Evolutionary conservation across 2,329 filamentous ascomycete genomes (phyloP), one percentile per base, ranked within the genome.

Genomic region (Exophiala aquamarina): DNA sequence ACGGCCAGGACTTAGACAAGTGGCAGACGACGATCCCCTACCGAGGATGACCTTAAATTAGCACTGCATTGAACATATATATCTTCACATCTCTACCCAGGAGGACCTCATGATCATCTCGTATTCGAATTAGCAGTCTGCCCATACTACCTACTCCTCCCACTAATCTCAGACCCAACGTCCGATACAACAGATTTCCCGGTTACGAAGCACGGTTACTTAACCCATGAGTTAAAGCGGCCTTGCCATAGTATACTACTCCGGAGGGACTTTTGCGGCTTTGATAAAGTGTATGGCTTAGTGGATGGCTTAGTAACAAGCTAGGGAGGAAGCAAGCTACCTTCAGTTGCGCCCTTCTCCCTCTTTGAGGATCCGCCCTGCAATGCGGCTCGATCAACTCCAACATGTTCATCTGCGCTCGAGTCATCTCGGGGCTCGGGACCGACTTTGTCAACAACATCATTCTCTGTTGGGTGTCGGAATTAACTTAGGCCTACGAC

Each of bases 401-500:
- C 9, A 50, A 59, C 42, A 64, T 63, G 59, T 63, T 66, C 44
- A 58, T 66, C 44, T 51, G 56, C 39, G 60, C 63, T 18, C 53
- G 63, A 31, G 52, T 65, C 38, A 56, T 66, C 35, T 59, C 60
- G 26, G 63, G 63, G 11, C 45, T 63, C 32, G 63, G 63, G 11
- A 65, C 63, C 11, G 63, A 62, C n/a, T 61, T 62, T 46, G 42
- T 64, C 48, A 64, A 62, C 45, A 55, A 54, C 43, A 61, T 63
- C 49, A 54, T 62, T 34, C 62, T 60, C 9, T 56, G 59, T n/a
- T 61, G 58, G 51, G 55, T 60, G 19, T 58, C 59, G 26, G 61
- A 63, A 46, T 45, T 61, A 31, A 56, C 59, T 18, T 36, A 59
- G 38, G 60, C 59, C 14, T 52, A 58, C 37, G 54, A 61, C 41